These are phyloP conservation scores for Clarireedia paspali DNA, from an alignment of 2,329 filamentous ascomycete genomes.

Conservation along the genomic window DNA sequence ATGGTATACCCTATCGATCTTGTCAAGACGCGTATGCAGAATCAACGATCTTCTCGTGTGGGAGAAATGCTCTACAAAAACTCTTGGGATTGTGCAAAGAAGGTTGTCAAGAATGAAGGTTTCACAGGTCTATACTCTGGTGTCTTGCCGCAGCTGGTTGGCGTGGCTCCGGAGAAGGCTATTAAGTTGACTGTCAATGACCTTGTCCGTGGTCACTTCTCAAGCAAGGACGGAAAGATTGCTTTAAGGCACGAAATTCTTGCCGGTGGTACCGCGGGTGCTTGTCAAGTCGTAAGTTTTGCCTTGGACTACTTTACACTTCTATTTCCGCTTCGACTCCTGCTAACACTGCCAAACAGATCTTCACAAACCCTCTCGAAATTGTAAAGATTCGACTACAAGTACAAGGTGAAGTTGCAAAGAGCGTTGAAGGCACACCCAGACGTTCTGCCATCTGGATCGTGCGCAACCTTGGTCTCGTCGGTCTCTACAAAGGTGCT, in stretches of 20 bases:
- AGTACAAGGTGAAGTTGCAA: constrained; percentile 91
- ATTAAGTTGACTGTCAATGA: constrained; percentile 99
- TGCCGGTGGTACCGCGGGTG: constrained; percentile 83
- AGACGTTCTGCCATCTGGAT: constrained; percentile 97
- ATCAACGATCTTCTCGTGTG: constrained; percentile 76
- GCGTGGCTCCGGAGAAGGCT: constrained; percentile 97
- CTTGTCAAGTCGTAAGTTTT: constrained; percentile 82
- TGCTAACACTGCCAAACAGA: constrained; percentile 39
- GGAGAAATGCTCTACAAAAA: constrained; percentile 94
- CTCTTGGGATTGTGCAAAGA: constrained; percentile 88
- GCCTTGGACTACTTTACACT: neutral
- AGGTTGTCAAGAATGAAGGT: constrained; percentile 90
- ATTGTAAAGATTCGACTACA: constrained; percentile 99
- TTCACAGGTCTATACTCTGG: constrained; percentile 87
- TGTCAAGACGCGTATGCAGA: constrained; percentile 98
- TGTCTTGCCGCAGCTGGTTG: constrained; percentile 88
- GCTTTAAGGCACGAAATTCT: constrained; percentile 65
- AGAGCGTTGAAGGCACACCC: constrained; percentile 71
- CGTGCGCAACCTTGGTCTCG: constrained; percentile 84
- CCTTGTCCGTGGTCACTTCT: constrained; percentile 69
- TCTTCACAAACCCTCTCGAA: constrained; percentile 96
- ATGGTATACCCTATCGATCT: constrained; percentile 99
- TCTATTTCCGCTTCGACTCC: neutral
- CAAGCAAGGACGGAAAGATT: constrained; percentile 69
- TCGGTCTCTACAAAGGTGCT: constrained; percentile 94